Evolutionary conservation across 2,329 filamentous ascomycete genomes (phyloP).

Genomic region (Aureobasidium sp.): DNA sequence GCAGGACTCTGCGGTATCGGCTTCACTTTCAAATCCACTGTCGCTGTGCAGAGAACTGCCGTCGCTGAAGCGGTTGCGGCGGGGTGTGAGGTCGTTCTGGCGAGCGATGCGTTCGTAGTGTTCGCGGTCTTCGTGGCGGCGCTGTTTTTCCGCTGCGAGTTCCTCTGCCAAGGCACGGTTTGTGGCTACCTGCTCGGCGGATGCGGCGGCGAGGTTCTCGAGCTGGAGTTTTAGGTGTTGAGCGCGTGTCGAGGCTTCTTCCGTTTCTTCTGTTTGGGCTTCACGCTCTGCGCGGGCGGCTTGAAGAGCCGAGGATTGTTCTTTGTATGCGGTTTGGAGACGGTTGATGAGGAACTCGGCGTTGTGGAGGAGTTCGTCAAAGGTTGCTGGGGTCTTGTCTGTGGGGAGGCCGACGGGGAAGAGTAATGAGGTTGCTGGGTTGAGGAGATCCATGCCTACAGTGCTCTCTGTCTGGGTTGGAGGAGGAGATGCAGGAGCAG

Average conservation of each 20-base stretch:
- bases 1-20: constrained; percentile 38
- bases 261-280: constrained; percentile 51
- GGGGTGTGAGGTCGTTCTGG: constrained; percentile 19
- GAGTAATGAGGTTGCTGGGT: constrained; percentile 44
- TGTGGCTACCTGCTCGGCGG: constrained; percentile 46
- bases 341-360: constrained; percentile 46
- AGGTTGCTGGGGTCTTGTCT: constrained; percentile 43
- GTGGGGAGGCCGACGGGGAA: constrained; percentile 44
- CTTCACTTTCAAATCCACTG: constrained; percentile 52
- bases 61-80: constrained; percentile 20
- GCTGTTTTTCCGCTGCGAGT: constrained; percentile 35
- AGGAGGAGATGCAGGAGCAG: constrained; percentile 13
- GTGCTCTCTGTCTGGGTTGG: constrained; percentile 8
- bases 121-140: constrained; percentile 31
- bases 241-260: constrained; percentile 49
- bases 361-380: constrained; percentile 48
- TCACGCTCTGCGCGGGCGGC: constrained; percentile 46
- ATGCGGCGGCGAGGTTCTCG: constrained; percentile 49
- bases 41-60: constrained; percentile 38
- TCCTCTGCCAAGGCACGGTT: constrained; percentile 44
- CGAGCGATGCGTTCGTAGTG: constrained; percentile 20
- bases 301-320: constrained; percentile 41
- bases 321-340: constrained; percentile 49
- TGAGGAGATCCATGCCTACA: constrained; percentile 42
- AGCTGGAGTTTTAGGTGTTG: constrained; percentile 52